Conservation (phyloP, 2,329 filamentous ascomycete species). For the Lecanicillium sp. region DNA sequence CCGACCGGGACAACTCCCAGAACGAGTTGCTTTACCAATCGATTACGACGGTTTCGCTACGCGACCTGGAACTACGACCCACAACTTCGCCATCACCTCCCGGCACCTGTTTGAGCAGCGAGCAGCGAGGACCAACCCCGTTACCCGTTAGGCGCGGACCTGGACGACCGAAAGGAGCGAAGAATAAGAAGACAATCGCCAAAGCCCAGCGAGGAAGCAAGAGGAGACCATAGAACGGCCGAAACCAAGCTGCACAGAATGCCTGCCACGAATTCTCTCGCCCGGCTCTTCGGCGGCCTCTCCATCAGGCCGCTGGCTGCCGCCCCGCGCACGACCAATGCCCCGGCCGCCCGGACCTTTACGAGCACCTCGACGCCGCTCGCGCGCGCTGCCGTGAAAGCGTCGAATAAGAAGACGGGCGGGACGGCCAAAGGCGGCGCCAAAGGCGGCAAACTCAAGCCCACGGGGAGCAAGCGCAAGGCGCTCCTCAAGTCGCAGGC, state of each 20-base stretch:
- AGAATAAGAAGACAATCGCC: not conserved
- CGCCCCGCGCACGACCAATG: conserved; percentile 6
- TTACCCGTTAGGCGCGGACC: not conserved
- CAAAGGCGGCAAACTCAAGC: conserved; percentile 16
- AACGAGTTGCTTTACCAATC: not conserved
- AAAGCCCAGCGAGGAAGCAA: not conserved
- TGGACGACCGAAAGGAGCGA: conserved; percentile 2
- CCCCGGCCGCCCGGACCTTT: conserved; percentile 22
- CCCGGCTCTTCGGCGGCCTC: conserved; percentile 26
- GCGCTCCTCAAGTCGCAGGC: not conserved
- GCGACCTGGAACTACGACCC: no score
- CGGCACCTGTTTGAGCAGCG: no score
- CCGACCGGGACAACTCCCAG: not conserved
- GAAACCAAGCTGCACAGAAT: conserved; percentile 19
- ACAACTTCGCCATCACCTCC: no score
- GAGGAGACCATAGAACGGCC: no score
- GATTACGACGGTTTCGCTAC: no score
- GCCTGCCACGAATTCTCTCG: conserved; percentile 25
- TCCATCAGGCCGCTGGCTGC: conserved; percentile 12
- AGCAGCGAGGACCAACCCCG: not conserved
- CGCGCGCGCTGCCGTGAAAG: conserved; percentile 27
- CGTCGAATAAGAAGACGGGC: no score
- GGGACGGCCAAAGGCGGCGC: not conserved
- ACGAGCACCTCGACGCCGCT: conserved; percentile 27
- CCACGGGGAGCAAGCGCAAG: conserved; percentile 10